phyloP scores from a whole-genome alignment of 257 asterid species.

The Handroanthus guayacan region DNA sequence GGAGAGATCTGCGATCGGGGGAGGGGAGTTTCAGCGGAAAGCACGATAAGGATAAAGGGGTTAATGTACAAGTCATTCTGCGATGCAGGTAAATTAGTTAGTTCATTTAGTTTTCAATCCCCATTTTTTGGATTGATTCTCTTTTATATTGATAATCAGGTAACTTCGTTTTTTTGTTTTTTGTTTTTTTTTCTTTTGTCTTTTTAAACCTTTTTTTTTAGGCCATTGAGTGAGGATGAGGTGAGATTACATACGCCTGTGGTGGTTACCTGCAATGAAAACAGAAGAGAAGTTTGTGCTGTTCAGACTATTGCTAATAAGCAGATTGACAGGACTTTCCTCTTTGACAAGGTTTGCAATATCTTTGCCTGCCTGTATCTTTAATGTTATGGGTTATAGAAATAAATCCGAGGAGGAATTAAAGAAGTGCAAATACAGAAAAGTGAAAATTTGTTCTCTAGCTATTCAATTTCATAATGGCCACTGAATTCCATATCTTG shows the following conservation, averaged over 20 bases:
- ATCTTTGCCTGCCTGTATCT: conserved; percentile 24
- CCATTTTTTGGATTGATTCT: conserved; percentile 9
- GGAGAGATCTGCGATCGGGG: conserved; percentile 89
- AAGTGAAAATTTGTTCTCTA: background rate
- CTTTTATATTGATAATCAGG: background rate
- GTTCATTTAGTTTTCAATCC: background rate
- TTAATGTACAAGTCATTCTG: conserved; percentile 93
- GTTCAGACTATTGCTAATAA: conserved; percentile 96
- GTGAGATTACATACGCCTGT: conserved; percentile 78
- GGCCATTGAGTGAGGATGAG: conserved; percentile 97
- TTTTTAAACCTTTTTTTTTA: conserved; percentile 34
- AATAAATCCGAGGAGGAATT: conserved; percentile 9
- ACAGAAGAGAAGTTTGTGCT: conserved; percentile 88
- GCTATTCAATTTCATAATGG: background rate
- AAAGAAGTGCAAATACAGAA: background rate
- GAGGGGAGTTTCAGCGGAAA: conserved; percentile 81
- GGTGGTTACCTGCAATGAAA: conserved; percentile 88
- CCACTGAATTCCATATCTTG: background rate
- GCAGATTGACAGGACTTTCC: conserved; percentile 95
- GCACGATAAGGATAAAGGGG: conserved; percentile 89
- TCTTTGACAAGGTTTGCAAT: conserved; percentile 81
- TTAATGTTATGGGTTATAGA: background rate
- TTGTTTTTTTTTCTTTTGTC: background rate
- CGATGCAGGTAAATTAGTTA: conserved; percentile 90
- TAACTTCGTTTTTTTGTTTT: background rate